phyloP scores from a whole-genome alignment of 768 basidiomycete genomes.

The Multifurca ochricompacta region DNA sequence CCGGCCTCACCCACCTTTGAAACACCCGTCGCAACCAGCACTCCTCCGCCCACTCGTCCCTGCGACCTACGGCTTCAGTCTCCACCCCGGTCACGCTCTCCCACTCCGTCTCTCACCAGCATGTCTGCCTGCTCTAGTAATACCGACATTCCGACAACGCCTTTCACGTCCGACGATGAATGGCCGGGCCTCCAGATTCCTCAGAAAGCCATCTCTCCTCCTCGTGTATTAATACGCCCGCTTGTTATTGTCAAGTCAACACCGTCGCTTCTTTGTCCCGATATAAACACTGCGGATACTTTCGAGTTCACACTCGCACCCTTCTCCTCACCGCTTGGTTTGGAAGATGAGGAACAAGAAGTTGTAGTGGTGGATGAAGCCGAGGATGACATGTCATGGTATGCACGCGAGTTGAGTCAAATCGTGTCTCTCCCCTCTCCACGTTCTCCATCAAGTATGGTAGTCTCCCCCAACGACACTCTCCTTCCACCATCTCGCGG shows the following conservation, averaged over 20 bases:
- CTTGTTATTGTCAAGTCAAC: slow-evolving; percentile 44
- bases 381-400: slow-evolving; percentile 51
- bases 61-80: background rate
- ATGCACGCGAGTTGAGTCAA: slow-evolving; percentile 47
- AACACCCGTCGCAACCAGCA: background rate
- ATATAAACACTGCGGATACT: slow-evolving; percentile 5
- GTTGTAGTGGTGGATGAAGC: slow-evolving; percentile 31
- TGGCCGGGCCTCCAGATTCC: slow-evolving; percentile 17
- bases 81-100: slow-evolving; percentile 15
- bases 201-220: slow-evolving; percentile 26
- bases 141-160: slow-evolving; percentile 32
- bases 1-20: slow-evolving; percentile 22
- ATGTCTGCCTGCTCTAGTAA: slow-evolving; percentile 21
- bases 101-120: slow-evolving; percentile 27
- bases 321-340: slow-evolving; percentile 16
- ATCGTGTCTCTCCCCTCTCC: slow-evolving; percentile 39
- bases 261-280: slow-evolving; percentile 19
- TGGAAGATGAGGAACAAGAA: slow-evolving; percentile 26
- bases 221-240: slow-evolving; percentile 41
- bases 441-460: slow-evolving; percentile 7
- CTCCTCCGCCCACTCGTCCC: background rate
- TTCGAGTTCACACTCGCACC: slow-evolving; percentile 18
- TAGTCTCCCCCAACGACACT: slow-evolving; percentile 33
- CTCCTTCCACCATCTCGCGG: slow-evolving; percentile 24
- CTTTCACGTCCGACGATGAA: slow-evolving; percentile 51